Percentiles rank a stretch among this genome's conserved stretches.
These are phyloP conservation scores for Tanacetum coccineum DNA, from an alignment of 129 eudicot genomes.

Conservation along the genomic window DNA sequence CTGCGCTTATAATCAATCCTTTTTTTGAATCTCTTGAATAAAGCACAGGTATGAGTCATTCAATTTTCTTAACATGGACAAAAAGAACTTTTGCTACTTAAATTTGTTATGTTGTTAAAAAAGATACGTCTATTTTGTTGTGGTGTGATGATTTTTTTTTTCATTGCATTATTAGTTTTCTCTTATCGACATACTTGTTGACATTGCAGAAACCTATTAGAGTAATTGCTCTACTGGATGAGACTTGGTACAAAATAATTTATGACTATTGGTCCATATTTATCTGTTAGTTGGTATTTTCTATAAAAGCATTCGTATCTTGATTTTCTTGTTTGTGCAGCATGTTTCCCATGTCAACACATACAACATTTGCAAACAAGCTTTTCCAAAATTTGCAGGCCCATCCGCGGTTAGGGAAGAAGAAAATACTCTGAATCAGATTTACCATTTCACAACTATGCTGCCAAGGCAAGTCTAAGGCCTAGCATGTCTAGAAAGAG, in stretches of 20 bases:
- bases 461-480: constrained; percentile 74
- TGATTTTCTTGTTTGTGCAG: constrained; percentile 47
- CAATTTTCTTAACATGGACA: constrained; percentile 7
- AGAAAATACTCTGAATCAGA: constrained; percentile 40
- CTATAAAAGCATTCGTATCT: constrained; percentile 19
- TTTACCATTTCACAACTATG: constrained; percentile 77
- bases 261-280: constrained; percentile 25
- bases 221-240: constrained; percentile 82
- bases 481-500: constrained; percentile 1
- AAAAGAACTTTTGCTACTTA: constrained; percentile 8
- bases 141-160: background rate
- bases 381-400: constrained; percentile 75
- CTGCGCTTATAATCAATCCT: no score
- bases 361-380: constrained; percentile 90
- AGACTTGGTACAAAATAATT: constrained; percentile 76
- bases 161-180: constrained; percentile 18
- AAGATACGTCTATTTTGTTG: background rate
- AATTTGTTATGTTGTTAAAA: no score
- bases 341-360: constrained; percentile 99
- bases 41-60: background rate
- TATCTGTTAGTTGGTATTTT: constrained; percentile 17
- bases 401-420: constrained; percentile 84
- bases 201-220: constrained; percentile 93
- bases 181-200: constrained; percentile 26
- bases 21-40: background rate